These are phyloP conservation scores for sunflower (Helianthus annuus) DNA, from an alignment of 129 eudicot genomes.

Conservation along the genomic window DNA sequence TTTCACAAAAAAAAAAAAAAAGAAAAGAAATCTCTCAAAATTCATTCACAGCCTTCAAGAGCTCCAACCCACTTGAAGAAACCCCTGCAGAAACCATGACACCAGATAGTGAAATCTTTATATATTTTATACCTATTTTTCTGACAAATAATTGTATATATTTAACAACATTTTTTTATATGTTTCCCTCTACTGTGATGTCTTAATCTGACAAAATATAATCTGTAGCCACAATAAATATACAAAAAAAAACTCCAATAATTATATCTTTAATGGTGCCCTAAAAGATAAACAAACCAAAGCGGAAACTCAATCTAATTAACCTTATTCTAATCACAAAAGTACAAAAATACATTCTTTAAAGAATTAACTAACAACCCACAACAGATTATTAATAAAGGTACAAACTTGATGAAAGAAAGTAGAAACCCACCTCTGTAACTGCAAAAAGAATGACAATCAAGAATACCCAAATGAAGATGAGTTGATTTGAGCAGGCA, in stretches of 20 bases:
- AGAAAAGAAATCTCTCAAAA: constrained; percentile 37
- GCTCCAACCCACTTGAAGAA: constrained; percentile 34
- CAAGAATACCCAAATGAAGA: not conserved
- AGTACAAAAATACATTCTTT: not conserved
- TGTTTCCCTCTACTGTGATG: constrained; percentile 20
- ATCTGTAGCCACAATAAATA: constrained; percentile 46
- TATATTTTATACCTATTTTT: constrained; percentile 23
- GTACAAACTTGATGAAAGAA: too few relatives aligned
- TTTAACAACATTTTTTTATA: constrained; percentile 5
- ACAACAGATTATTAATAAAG: too few relatives aligned
- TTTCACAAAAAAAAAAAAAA: too few relatives aligned
- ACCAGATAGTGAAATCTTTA: constrained; percentile 31
- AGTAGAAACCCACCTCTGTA: too few relatives aligned
- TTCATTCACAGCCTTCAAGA: constrained; percentile 17
- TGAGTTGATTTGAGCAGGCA: not conserved
- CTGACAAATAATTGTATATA: constrained; percentile 30
- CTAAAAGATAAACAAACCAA: constrained; percentile 5
- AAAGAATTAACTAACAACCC: too few relatives aligned
- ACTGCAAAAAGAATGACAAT: too few relatives aligned
- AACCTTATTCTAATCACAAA: not conserved
- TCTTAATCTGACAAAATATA: constrained; percentile 57
- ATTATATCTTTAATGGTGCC: constrained; percentile 45
- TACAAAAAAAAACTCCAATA: not conserved
- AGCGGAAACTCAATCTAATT: constrained; percentile 48
- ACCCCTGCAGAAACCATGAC: constrained; percentile 48